phyloP scores from a whole-genome alignment of 306 rosid species.

The Casuarina equisetifolia region DNA sequence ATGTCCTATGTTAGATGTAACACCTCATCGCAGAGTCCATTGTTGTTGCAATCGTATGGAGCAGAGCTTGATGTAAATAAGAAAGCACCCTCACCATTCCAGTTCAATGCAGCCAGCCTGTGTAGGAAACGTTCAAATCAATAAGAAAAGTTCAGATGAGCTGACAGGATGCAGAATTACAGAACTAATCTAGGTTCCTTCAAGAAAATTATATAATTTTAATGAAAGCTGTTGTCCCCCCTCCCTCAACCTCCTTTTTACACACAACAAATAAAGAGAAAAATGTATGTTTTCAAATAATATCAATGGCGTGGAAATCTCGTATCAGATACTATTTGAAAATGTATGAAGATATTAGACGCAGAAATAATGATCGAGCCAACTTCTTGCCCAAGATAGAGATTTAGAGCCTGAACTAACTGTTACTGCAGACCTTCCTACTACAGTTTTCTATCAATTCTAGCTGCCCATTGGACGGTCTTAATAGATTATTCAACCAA shows the following conservation, averaged over 20 bases:
- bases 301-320: background rate
- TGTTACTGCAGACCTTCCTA: background rate
- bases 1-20: constrained; percentile 23
- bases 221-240: background rate
- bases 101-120: constrained; percentile 68
- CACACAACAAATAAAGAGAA: too few relatives aligned
- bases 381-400: background rate
- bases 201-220: background rate
- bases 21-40: constrained; percentile 88
- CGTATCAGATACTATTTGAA: background rate
- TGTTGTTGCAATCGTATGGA: constrained; percentile 76
- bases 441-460: background rate
- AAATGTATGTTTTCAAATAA: too few relatives aligned
- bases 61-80: constrained; percentile 95
- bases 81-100: constrained; percentile 89
- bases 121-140: constrained; percentile 33
- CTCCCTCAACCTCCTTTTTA: background rate
- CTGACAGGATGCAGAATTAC: constrained; percentile 1
- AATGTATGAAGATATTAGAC: background rate
- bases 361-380: background rate
- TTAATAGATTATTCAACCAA: background rate
- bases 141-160: constrained; percentile 12
- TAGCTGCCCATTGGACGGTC: background rate
- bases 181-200: background rate
- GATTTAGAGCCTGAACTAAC: background rate